Base-by-base conservation (phyloP, 768 basidiomycete genomes). In the Tylopilus sp. region DNA sequence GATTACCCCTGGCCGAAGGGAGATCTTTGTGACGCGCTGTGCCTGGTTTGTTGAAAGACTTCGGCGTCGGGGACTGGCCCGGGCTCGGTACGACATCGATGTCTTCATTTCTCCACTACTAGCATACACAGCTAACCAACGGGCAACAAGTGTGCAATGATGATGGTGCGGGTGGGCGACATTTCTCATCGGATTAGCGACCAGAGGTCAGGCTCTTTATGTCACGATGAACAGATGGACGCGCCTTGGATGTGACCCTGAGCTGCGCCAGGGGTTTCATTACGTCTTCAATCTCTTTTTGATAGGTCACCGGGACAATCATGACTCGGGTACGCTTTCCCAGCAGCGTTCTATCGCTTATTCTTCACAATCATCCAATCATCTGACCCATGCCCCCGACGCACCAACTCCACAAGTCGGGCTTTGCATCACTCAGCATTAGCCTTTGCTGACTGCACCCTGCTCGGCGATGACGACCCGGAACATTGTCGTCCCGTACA, bases 281-380 rank as follows among this genome's bases (percentile, higher is more conserved):
- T 15, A n/a, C 3, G 26, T n/a, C 13, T 35, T 36, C 17, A 18
- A 20, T 17, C 22, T 33, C 22, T 25, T 38, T 23, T 23, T 41
- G 44, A 23, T 45, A 17, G 15, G 21, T 2, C 33, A 44, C 31
- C 31, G 31, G 51, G 26, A 13, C 21, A 23, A 42, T 35, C 33
- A 40, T 54, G 43, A 46, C 51, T 44, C 53, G 42, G 22, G 22
- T 28, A 26, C 33, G 5, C 17, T 5, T 42, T 48, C 43, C 31
- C 33, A 44, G 21, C 20, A 36, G 4, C 1, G 9, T 13, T 6
- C 39, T 4, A 36, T 58, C 30, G 40, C 25, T 23, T 17, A 15
- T 28, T 13, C 31, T 23, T 28, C 25, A 10, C 3, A 20, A n/a
- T 35, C 15, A 20, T 25, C 25, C 15, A 30, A 25, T 18, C 28